Conservation (phyloP, 2,329 filamentous ascomycete species). For the Colletotrichum limetticola region DNA sequence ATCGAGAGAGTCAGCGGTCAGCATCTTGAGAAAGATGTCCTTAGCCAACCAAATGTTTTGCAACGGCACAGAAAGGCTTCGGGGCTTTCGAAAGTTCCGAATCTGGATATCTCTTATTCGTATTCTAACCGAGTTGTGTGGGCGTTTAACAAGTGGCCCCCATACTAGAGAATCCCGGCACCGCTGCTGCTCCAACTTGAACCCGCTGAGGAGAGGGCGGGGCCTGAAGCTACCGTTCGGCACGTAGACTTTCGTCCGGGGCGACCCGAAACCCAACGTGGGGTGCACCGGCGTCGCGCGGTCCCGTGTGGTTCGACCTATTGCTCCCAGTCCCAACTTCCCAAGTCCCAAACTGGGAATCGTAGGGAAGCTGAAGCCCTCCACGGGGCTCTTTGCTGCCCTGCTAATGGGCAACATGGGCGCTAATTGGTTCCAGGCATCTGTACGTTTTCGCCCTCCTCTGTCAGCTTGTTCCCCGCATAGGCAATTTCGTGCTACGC, state of each 20-base stretch:
- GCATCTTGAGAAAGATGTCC: too few species aligned
- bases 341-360: background rate
- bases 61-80: background rate
- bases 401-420: background rate
- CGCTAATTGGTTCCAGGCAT: slow-evolving; percentile 9
- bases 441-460: background rate
- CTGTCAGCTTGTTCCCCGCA: slow-evolving; percentile 16
- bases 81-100: background rate
- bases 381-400: too few species aligned
- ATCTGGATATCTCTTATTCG: slow-evolving; percentile 4
- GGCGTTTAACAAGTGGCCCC: too few species aligned
- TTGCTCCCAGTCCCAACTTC: background rate
- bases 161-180: background rate
- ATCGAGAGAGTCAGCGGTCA: background rate
- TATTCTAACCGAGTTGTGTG: background rate
- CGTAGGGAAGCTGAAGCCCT: slow-evolving; percentile 13
- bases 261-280: slow-evolving; percentile 19
- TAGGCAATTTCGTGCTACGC: slow-evolving; percentile 7
- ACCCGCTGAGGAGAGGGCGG: too few species aligned
- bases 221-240: background rate
- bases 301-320: slow-evolving; percentile 9
- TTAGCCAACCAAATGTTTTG: background rate
- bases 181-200: background rate
- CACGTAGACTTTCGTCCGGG: slow-evolving; percentile 10
- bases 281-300: slow-evolving; percentile 5